Percentiles rank a stretch among this genome's conserved stretches.
Evolutionary conservation across 768 basidiomycete species (phyloP).

Genomic region (Pholiota microspora): DNA sequence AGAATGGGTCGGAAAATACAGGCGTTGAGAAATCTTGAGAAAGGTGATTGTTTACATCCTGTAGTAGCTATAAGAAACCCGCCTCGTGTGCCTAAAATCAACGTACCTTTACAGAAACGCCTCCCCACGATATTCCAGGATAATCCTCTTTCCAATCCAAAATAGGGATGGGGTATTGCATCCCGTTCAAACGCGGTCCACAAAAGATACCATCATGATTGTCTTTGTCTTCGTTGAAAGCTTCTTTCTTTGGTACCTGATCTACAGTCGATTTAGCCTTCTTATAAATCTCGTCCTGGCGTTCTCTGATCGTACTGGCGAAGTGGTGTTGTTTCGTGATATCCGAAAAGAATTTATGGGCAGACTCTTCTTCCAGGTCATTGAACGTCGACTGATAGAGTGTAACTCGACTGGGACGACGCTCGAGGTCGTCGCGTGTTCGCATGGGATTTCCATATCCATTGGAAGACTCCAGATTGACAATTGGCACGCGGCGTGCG

Average conservation of each 20-base stretch:
- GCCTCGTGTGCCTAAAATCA: neutral
- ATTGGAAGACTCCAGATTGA: constrained; percentile 4
- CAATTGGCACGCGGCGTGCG: constrained; percentile 8
- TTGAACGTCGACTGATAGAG: constrained; percentile 15
- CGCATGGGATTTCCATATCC: constrained; percentile 13
- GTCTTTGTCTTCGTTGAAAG: neutral
- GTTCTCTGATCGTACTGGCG: neutral
- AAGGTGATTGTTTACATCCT: neutral
- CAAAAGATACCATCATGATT: neutral
- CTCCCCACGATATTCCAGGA: constrained; percentile 1
- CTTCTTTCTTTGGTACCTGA: neutral
- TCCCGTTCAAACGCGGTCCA: neutral
- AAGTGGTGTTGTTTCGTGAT: neutral
- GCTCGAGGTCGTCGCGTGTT: constrained; percentile 21
- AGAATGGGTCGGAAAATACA: neutral
- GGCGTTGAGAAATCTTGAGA: neutral
- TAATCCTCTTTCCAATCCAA: too few species aligned
- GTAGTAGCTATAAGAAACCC: too few species aligned
- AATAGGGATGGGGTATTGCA: neutral
- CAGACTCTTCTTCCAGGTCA: neutral
- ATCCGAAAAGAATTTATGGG: neutral
- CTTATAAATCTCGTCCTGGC: neutral
- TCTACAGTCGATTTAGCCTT: neutral
- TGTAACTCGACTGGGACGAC: constrained; percentile 17
- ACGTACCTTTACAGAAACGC: neutral